Evolutionary conservation across 805 yeast species (phyloP).

Genomic region (Starmerella ratchasimensis): DNA sequence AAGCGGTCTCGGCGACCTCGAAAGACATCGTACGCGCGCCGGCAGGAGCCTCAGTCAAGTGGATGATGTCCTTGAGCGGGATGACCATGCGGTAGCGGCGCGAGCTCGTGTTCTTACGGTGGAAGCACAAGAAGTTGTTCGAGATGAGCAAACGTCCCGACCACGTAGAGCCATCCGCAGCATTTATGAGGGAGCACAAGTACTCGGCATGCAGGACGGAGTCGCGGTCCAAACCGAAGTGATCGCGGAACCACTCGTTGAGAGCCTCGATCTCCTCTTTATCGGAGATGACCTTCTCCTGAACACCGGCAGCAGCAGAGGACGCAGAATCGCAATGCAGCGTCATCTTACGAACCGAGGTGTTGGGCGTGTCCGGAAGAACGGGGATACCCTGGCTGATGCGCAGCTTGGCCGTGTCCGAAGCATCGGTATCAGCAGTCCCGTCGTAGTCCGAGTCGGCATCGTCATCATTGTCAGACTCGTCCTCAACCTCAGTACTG

Average conservation of each 20-base stretch:
- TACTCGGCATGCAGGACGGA: conserved; percentile 53
- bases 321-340: too few species aligned
- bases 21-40: conserved; percentile 1
- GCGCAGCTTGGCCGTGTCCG: too few species aligned
- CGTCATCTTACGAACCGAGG: too few species aligned
- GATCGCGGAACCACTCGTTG: conserved; percentile 44
- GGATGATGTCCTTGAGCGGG: conserved; percentile 49
- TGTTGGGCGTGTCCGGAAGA: too few species aligned
- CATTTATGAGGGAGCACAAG: conserved; percentile 12
- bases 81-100: conserved; percentile 56
- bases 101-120: conserved; percentile 66
- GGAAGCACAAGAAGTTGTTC: conserved; percentile 53
- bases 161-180: conserved; percentile 9
- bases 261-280: conserved; percentile 30
- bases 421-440: too few species aligned
- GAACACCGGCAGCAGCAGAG: neutral
- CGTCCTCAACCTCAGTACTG: conserved; percentile 1
- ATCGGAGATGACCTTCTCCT: neutral
- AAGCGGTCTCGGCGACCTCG: conserved; percentile 15
- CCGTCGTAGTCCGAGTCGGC: conserved; percentile 10
- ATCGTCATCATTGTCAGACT: conserved; percentile 8
- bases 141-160: conserved; percentile 68
- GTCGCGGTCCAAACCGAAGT: conserved; percentile 47
- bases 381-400: too few species aligned
- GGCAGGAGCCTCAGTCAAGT: neutral